Base-by-base conservation (phyloP, 2,329 filamentous ascomycete genomes). In the Exophiala bonariae region DNA sequence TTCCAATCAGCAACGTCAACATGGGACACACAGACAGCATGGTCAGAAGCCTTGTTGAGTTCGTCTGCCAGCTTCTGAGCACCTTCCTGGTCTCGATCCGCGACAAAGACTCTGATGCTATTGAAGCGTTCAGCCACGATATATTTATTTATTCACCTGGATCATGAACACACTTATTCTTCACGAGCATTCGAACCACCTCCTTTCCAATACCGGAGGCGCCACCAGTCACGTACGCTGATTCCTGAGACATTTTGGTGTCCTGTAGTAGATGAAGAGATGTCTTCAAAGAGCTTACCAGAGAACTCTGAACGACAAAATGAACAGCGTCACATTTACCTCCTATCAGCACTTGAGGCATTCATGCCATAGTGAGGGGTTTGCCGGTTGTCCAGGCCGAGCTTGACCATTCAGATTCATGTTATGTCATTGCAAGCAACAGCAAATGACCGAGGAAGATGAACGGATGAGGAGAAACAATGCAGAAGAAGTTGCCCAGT, bases 21-120 rank as follows among this genome's bases (percentile, higher is more conserved):
- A 20, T 46, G 47, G 13, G 44, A 16, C 4, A 19, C 50, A 20
- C 44, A 52, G 19, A 33, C 41, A 8, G 50, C 55, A 18, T 54
- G 46, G 11, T 32, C 30, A 13, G 39, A 30, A n/a, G 34, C 23
- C 34, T 55, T 45, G 41, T 53, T 53, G 17, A 58, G 39, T 37
- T 58, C 55, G 19, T 55, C 43, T n/a, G 47, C 53, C 14, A 56
- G 18, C 20, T 49, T 54, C 31, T 56, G 44, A 16, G 53, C 54
- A 17, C 49, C 51, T 17, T 49, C 53, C n/a, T 41, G 23, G 20
- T 58, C 50, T 34, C 59, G 52, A 14, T 60, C 59, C 11, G 55
- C 59, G n/a, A 62, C 57, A 42, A 63, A 57, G 18, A 63, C 59
- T 44, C 61, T 62, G 37, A 61, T 60, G 26, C 55, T 56, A 22